Conservation (phyloP, 148 eudicot species). For the Beta vulgaris region DNA sequence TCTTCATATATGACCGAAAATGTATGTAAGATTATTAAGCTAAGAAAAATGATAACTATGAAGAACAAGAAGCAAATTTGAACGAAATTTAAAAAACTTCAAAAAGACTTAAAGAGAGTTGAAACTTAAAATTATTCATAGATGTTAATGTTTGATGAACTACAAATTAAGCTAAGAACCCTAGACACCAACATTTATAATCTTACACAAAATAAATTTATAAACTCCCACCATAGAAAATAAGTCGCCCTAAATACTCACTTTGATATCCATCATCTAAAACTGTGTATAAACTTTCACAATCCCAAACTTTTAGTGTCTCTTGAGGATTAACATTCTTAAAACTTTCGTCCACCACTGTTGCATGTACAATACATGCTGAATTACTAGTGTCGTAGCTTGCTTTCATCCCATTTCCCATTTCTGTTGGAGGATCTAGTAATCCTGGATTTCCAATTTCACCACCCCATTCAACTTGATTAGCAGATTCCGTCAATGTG, state of each 20-base stretch:
- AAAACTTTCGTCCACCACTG: not conserved
- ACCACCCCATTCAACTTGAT: slow-evolving; percentile 11
- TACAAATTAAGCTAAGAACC: too few species aligned
- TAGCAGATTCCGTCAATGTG: not conserved
- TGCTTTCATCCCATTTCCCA: not conserved
- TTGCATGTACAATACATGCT: not conserved
- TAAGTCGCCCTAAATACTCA: not conserved
- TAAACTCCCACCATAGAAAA: not conserved
- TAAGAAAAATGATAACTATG: too few species aligned
- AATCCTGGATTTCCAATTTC: not conserved
- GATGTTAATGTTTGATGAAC: too few species aligned
- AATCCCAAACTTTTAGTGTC: not conserved
- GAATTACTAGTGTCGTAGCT: not conserved
- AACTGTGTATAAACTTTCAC: not conserved
- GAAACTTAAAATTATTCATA: too few species aligned
- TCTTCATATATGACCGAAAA: too few species aligned
- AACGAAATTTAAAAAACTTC: too few species aligned
- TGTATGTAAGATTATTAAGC: too few species aligned
- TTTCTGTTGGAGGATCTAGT: not conserved
- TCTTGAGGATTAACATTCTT: not conserved
- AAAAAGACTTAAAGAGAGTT: too few species aligned
- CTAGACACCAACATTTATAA: too few species aligned
- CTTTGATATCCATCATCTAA: not conserved
- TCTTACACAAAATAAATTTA: too few species aligned
- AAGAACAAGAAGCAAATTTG: too few species aligned